A percentile compares a stretch with the other conserved stretches of the same genome.
These are phyloP conservation scores for Rhizopogon vulgaris DNA, from an alignment of 768 basidiomycete genomes.

Conservation along the genomic window DNA sequence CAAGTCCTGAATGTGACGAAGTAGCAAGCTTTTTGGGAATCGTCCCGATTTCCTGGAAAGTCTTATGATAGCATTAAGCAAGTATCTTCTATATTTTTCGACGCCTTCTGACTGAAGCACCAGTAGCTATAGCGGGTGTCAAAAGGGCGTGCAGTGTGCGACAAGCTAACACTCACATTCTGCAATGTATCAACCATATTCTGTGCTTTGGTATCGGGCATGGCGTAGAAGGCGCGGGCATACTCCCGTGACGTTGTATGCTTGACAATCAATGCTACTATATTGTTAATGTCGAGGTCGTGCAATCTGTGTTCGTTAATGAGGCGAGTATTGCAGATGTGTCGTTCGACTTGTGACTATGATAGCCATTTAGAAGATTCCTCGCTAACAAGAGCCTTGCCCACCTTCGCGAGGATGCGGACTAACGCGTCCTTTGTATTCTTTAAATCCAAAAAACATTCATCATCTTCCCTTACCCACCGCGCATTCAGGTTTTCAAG, in stretches of 20 bases:
- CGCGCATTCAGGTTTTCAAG: background rate
- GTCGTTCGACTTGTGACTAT: constrained; percentile 3
- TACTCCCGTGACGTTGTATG: background rate
- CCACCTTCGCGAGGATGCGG: constrained; percentile 13
- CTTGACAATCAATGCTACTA: constrained; percentile 11
- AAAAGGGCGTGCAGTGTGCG: background rate
- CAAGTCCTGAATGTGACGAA: constrained; percentile 9
- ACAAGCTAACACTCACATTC: constrained; percentile 9
- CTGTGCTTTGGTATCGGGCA: background rate
- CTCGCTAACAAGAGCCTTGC: background rate
- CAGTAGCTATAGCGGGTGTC: constrained; percentile 16
- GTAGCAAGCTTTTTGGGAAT: constrained; percentile 12
- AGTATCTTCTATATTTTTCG: constrained; percentile 11
- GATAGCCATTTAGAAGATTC: constrained; percentile 7
- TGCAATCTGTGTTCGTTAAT: constrained; percentile 12
- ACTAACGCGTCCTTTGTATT: constrained; percentile 9
- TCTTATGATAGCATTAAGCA: constrained; percentile 13
- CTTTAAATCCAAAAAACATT: constrained; percentile 11
- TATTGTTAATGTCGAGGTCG: constrained; percentile 13
- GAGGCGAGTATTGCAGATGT: constrained; percentile 20
- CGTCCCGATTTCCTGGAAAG: constrained; percentile 14
- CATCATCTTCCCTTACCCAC: constrained; percentile 5
- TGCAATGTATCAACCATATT: constrained; percentile 20
- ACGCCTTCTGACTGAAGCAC: constrained; percentile 10
- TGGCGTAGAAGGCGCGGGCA: background rate